A percentile compares a stretch with the other conserved stretches of the same genome.
These are phyloP conservation scores for Colletotrichum brevisporum DNA, from an alignment of 2,329 filamentous ascomycete species.

Conservation along the genomic window DNA sequence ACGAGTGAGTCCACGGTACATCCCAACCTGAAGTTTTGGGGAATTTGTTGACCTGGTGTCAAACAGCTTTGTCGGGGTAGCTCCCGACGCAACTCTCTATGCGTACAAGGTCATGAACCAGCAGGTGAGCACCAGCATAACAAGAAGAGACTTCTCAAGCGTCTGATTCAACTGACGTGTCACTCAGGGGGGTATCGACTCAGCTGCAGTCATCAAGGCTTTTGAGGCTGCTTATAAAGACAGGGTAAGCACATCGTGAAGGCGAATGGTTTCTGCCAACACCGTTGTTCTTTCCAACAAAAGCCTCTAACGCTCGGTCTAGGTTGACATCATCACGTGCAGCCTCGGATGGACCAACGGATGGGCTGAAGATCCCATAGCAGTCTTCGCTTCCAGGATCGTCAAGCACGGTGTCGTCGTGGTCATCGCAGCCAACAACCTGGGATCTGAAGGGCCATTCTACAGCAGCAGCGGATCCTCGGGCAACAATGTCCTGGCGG, in stretches of 20 bases:
- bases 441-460: conserved; percentile 63
- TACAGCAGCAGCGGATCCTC: conserved; percentile 57
- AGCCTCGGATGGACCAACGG: conserved; percentile 57
- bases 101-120: conserved; percentile 48
- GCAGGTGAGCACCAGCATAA: background rate
- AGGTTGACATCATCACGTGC: conserved; percentile 58
- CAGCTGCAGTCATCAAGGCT: conserved; percentile 47
- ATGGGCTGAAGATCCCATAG: conserved; percentile 58
- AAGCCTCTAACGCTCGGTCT: background rate
- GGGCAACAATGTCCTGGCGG: conserved; percentile 57
- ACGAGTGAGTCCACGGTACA: conserved; percentile 15
- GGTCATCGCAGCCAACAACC: conserved; percentile 66
- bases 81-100: conserved; percentile 47
- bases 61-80: conserved; percentile 44
- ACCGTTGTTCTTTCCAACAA: background rate
- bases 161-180: background rate
- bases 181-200: conserved; percentile 22
- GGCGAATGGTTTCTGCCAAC: background rate
- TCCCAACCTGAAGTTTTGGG: no score
- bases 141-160: background rate
- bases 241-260: conserved; percentile 42
- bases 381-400: conserved; percentile 56
- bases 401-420: conserved; percentile 63
- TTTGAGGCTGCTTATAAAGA: conserved; percentile 53
- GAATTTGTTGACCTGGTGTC: background rate